Evolutionary conservation across 257 asterid species (phyloP), one percentile per base, ranked within the genome.

Genomic region (Ilex aquifolium): DNA sequence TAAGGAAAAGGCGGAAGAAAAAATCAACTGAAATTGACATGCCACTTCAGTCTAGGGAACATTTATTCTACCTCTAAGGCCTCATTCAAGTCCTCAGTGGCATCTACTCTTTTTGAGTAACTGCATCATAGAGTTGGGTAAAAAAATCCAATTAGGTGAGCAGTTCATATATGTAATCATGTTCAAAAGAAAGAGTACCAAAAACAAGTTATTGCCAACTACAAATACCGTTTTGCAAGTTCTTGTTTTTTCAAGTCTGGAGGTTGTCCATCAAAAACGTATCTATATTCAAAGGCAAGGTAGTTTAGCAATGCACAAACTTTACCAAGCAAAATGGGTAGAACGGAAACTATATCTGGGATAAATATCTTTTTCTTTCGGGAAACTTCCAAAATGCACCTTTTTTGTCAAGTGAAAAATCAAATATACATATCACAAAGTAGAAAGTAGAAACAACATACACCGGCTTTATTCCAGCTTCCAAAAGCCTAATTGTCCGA

Each of bases 391-490:
- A 36, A 4, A 4, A 36, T 8, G 8, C 42, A 36, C 8, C 8
- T 36, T 36, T 4, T 36, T 36, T 36, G 42, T 21, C 27, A 56
- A 32, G 63, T 42, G 62, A 53, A 40, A 39, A 11, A 49, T 49
- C n/a, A 49, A 49, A 49, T 12, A 49, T 49, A 49, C 0, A 49
- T 11, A 12, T 6, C 14, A 49, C 17, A 49, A 3, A 6, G 5
- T 49, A 67, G 30, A 52, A 62, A 36, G 63, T 60, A 52, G 27
- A 64, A 62, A 59, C 62, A 61, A 67, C 32, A 80, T 87, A 93
- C 97, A 81, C 95, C 57, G 99, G 99, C 80, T 90, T 93, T 57
- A 93, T 90, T 79, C 99, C 99, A 71, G 99, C 97, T 80, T 93
- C 99, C 82, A 93, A 68, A 73, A 93, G 90, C 80, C 97, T 84